phyloP scores from a whole-genome alignment of 2,329 filamentous ascomycete genomes.

The Xylariaceae sp. region DNA sequence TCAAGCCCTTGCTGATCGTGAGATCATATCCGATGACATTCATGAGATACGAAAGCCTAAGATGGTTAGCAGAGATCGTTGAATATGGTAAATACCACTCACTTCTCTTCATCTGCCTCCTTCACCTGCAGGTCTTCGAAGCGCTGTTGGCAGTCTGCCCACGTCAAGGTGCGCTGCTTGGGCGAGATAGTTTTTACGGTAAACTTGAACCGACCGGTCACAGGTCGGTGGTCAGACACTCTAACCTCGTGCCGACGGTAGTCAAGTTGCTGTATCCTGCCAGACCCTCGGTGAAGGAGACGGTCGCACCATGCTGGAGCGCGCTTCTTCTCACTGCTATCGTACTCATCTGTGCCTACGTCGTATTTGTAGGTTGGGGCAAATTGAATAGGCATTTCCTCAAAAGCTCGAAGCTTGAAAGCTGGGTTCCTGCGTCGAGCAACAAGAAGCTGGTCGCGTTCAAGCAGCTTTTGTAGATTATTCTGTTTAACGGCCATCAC shows the following conservation, averaged over 20 bases:
- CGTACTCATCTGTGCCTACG: constrained; percentile 89
- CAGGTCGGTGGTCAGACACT: constrained; percentile 88
- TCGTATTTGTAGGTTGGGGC: constrained; percentile 98
- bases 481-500: constrained; percentile 77
- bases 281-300: constrained; percentile 77
- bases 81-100: constrained; percentile 36
- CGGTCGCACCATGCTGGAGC: constrained; percentile 97
- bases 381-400: constrained; percentile 87
- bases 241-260: constrained; percentile 86
- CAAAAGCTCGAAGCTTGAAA: constrained; percentile 83
- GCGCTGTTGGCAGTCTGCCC: constrained; percentile 69
- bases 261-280: constrained; percentile 79
- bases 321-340: constrained; percentile 89
- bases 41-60: constrained; percentile 49
- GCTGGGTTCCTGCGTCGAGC: constrained; percentile 84
- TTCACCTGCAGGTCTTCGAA: constrained; percentile 69
- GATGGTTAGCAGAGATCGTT: constrained; percentile 20
- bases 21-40: constrained; percentile 51
- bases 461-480: constrained; percentile 81
- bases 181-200: constrained; percentile 77
- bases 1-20: constrained; percentile 45
- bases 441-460: constrained; percentile 88
- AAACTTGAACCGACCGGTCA: constrained; percentile 79
- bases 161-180: constrained; percentile 59
- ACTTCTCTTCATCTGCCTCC: constrained; percentile 74